Base-by-base conservation (phyloP, 192 early-diverging fungal genomes). In the Allomyces javanicus region DNA sequence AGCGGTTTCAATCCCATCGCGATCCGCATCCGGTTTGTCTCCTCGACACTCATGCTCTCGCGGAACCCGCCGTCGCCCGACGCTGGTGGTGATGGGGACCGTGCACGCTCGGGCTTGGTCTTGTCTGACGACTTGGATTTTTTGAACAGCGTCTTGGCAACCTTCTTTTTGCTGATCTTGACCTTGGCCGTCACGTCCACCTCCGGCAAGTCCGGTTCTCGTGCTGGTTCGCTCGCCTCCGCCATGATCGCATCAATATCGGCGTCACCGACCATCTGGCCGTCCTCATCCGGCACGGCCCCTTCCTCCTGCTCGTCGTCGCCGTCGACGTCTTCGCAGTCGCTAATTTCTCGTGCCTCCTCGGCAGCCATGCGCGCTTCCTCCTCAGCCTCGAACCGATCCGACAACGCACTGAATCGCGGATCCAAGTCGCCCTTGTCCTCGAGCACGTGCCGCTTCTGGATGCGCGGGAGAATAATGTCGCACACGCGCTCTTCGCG, bases 381-480 rank as follows among this genome's bases (percentile, higher is more conserved):
- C 17, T n/a, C 50, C 17, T n/a, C 50, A 0, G 50, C 50, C 50
- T 58, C 50, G 3, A 14, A 58, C 50, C 21, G 17, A 1, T 86
- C 85, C 61, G 89, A 82, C 21, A 96, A 71, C 10, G 85, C 86
- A 67, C 87, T 89, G 14, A 86, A 75, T 23, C 93, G 73, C 6
- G 89, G 89, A 50, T 87, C 78, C 65, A 99, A 66, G 40, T 90
- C 89, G 62, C 86, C 92, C 24, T 79, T 74, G 62, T 97, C 90
- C 67, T 95, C 96, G 9, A 97, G 73, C 14, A 86, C 74, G 68
- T 88, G 70, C 12, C 94, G 81, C 33, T 87, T 88, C 7, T 83
- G 82, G 21, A 99, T 68, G 26, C 85, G 79, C 4, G 96, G 96
- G 33, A 99, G 72, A n/a, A 92, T 89, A 2, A 88, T 84, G 74